These are phyloP conservation scores for Myriosclerotinia curreyana DNA, from an alignment of 2,329 filamentous ascomycete species.

Conservation along the genomic window DNA sequence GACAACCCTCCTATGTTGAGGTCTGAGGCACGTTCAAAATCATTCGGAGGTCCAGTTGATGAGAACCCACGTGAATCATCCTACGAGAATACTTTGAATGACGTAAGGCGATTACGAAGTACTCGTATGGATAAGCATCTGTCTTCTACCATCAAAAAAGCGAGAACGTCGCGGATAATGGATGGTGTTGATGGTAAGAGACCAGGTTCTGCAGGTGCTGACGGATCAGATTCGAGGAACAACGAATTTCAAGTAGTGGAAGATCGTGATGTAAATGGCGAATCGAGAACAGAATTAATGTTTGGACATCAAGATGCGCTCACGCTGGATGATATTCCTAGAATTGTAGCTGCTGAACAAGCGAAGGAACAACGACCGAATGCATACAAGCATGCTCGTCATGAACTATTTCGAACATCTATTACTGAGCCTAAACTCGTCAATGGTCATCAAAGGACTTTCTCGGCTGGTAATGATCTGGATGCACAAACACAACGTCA, in stretches of 20 bases:
- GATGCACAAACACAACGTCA: slow-evolving; percentile 49
- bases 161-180: slow-evolving; percentile 86
- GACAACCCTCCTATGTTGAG: slow-evolving; percentile 54
- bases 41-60: slow-evolving; percentile 60
- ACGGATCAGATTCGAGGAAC: slow-evolving; percentile 51
- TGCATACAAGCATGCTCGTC: slow-evolving; percentile 71
- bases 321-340: slow-evolving; percentile 91
- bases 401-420: slow-evolving; percentile 59
- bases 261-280: slow-evolving; percentile 67
- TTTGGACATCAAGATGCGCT: slow-evolving; percentile 89
- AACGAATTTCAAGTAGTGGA: slow-evolving; percentile 75
- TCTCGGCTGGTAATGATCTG: slow-evolving; percentile 55
- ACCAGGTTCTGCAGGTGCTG: slow-evolving; percentile 68
- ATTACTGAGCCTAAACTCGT: slow-evolving; percentile 62
- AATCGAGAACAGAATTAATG: slow-evolving; percentile 72
- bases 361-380: slow-evolving; percentile 85
- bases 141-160: slow-evolving; percentile 87
- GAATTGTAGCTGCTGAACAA: slow-evolving; percentile 93
- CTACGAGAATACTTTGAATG: slow-evolving; percentile 93
- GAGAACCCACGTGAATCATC: slow-evolving; percentile 66
- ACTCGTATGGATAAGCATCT: slow-evolving; percentile 92
- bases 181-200: slow-evolving; percentile 75
- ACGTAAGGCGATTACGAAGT: slow-evolving; percentile 86
- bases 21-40: slow-evolving; percentile 70
- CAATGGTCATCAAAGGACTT: slow-evolving; percentile 65